A percentile compares a stretch with the other conserved stretches of the same genome.
Conservation (phyloP, 2,329 filamentous ascomycete species). For the Cryoendolithus antarcticus region DNA sequence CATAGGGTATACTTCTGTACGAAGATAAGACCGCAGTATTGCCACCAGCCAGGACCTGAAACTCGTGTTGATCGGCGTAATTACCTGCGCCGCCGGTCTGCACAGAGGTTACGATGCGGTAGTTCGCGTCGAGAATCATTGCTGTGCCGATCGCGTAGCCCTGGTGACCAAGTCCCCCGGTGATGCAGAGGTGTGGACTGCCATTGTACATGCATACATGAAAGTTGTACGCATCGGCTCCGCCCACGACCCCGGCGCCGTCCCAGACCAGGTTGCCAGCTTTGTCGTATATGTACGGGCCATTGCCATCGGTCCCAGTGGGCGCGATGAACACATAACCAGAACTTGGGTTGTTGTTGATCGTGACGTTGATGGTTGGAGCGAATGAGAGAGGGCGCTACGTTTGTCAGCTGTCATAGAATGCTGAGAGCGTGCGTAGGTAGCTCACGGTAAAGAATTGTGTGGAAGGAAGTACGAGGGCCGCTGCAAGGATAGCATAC, state of each 20-base stretch:
- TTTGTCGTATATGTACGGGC: conserved; percentile 18
- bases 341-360: conserved; percentile 7
- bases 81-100: conserved; percentile 8
- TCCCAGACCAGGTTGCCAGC: conserved; percentile 20
- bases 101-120: conserved; percentile 32
- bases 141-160: conserved; percentile 33
- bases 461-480: too few relatives aligned
- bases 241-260: conserved; percentile 22
- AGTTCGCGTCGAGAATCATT: conserved; percentile 33
- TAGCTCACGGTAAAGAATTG: too few relatives aligned
- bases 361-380: conserved; percentile 13
- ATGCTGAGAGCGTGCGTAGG: not conserved
- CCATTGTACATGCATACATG: conserved; percentile 34
- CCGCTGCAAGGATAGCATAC: too few relatives aligned
- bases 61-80: conserved; percentile 34
- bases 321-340: conserved; percentile 16
- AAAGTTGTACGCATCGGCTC: conserved; percentile 32
- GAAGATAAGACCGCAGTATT: conserved; percentile 15
- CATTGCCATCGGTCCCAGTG: conserved; percentile 8
- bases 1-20: conserved; percentile 20
- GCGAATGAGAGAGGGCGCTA: conserved; percentile 15
- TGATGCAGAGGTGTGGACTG: conserved; percentile 33
- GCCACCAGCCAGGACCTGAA: conserved; percentile 29
- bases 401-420: not conserved
- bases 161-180: conserved; percentile 21